Conservation (phyloP, 2,329 filamentous ascomycete genomes). For the Trichoderma koningiopsis region DNA sequence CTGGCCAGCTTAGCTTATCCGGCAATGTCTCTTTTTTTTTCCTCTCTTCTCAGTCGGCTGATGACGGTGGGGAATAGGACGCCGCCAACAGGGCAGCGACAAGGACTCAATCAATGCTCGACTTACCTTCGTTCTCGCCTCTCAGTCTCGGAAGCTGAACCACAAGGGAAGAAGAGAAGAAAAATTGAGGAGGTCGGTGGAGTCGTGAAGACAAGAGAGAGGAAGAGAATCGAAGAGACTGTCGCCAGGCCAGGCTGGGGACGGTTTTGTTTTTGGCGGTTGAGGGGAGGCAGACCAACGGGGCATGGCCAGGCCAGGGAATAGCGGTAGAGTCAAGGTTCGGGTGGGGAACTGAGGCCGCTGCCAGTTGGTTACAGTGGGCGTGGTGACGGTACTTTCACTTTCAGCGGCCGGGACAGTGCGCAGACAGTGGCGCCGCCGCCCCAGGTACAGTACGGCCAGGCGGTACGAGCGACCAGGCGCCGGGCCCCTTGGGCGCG, state of each 20-base stretch:
- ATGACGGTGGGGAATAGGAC: constrained; percentile 35
- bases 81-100: constrained; percentile 30
- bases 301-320: constrained; percentile 35
- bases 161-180: constrained; percentile 20
- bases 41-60: constrained; percentile 19
- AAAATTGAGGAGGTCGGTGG: constrained; percentile 39
- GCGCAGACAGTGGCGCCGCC: neutral
- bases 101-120: constrained; percentile 3
- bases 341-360: constrained; percentile 22
- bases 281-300: constrained; percentile 32
- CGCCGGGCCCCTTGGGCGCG: constrained; percentile 7
- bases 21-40: constrained; percentile 22
- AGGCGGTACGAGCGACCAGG: neutral
- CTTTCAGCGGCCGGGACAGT: constrained; percentile 4
- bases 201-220: constrained; percentile 41
- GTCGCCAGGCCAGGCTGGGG: constrained; percentile 32
- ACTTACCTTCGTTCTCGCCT: constrained; percentile 25
- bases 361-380: constrained; percentile 26
- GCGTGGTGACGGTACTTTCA: constrained; percentile 18
- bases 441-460: neutral
- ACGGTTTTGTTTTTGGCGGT: constrained; percentile 41
- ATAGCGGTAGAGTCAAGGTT: constrained; percentile 35
- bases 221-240: constrained; percentile 30
- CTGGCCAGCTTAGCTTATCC: neutral
- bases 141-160: constrained; percentile 30